Percentiles rank a stretch among this genome's conserved stretches.
Conservation (phyloP, 2,329 filamentous ascomycete genomes). For the Trichoderma harzianum region DNA sequence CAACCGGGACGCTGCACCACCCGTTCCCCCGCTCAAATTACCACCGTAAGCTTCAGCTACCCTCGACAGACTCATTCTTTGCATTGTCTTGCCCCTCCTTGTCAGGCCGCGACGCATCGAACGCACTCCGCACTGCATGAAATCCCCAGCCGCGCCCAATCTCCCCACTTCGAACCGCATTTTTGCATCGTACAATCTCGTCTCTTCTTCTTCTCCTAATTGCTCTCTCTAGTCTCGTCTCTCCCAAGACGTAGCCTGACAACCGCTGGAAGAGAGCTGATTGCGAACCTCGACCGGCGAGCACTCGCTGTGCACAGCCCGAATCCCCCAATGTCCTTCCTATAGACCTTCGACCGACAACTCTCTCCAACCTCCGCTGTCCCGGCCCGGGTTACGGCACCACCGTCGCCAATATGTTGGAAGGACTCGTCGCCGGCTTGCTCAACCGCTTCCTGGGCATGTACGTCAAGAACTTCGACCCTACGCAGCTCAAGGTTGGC, state of each 20-base stretch:
- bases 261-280: neutral
- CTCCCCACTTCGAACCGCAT: conserved; percentile 1
- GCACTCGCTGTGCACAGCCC: conserved; percentile 2
- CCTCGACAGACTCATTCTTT: neutral
- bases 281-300: conserved; percentile 12
- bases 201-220: neutral
- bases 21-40: neutral
- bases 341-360: conserved; percentile 16
- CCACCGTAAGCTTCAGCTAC: neutral
- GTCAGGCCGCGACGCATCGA: conserved; percentile 13
- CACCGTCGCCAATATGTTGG: conserved; percentile 72
- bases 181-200: neutral
- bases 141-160: conserved; percentile 8
- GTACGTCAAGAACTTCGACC: conserved; percentile 99
- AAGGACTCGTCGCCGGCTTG: conserved; percentile 92
- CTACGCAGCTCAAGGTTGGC: conserved; percentile 93
- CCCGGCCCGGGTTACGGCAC: conserved; percentile 71
- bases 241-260: neutral
- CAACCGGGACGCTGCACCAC: neutral
- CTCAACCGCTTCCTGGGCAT: conserved; percentile 99
- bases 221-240: neutral
- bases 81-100: neutral
- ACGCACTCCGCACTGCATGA: conserved; percentile 10
- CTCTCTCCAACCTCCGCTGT: conserved; percentile 21
- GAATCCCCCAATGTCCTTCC: conserved; percentile 22